Evolutionary conservation across 2,329 filamentous ascomycete species (phyloP), one percentile per base, ranked within the genome.

Genomic region (Neospermospora avenae): DNA sequence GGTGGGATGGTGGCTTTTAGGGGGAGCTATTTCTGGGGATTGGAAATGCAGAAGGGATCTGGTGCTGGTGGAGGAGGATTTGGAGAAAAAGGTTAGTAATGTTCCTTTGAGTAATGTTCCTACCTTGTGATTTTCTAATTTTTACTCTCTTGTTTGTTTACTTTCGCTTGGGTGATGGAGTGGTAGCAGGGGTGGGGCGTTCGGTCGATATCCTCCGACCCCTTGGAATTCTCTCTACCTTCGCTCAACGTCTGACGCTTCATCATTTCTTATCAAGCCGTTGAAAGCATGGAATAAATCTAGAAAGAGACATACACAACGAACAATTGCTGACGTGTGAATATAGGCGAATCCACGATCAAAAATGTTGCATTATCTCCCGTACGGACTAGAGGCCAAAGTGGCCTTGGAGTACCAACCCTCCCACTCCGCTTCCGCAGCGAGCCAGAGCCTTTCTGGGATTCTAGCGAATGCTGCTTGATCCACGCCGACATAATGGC

Each of bases 1-100:
- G 87, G 88, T 55, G 89, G 89, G 22, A 91, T 91, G 83, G 86
- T 84, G 2, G 84, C 84, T 2, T 86, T 86, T 73, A 81, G 87
- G 69, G 85, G 83, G 1, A 74, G 75, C 49, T 85, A 82, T 72
- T 82, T 88, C 49, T 28, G 11, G 39, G 49, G 20, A 39, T 41
- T 28, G 57, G 42, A 37, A n/a, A n/a, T n/a, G n/a, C n/a, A n/a
- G n/a, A n/a, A n/a, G n/a, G n/a, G n/a, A n/a, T n/a, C n/a, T n/a
- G n/a, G n/a, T n/a, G n/a, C n/a, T n/a, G n/a, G n/a, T n/a, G n/a
- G 11, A 35, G 20, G 14, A 25, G 45, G 16, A 35, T 28, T 8
- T 18, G 31, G 22, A 22, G 51, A 42, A 28, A 5, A 18, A 28
- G 28, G 28, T 42, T 42, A 22, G n/a, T 49, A 24, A 16, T 41